A percentile compares a stretch with the other conserved stretches of the same genome.
phyloP scores from a whole-genome alignment of 2,329 filamentous ascomycete genomes.

The Didymella segeticola region DNA sequence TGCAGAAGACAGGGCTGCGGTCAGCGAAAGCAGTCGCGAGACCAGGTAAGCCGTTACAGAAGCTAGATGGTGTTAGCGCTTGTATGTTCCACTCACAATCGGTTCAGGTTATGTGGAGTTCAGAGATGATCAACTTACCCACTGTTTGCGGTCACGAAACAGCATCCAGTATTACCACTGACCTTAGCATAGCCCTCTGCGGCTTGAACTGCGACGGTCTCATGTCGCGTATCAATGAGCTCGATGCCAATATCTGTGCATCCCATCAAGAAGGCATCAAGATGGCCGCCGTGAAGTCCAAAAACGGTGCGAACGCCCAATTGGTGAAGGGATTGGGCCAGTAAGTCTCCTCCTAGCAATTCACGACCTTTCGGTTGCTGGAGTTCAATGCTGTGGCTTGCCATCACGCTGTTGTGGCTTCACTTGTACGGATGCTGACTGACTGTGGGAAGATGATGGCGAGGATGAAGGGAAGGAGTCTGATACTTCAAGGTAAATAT shows the following conservation, averaged over 20 bases:
- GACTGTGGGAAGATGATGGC: not conserved
- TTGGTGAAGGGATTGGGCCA: conserved; percentile 53
- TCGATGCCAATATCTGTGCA: conserved; percentile 51
- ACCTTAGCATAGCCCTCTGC: conserved; percentile 56
- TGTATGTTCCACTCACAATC: not conserved
- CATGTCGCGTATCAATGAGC: conserved; percentile 56
- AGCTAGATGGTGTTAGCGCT: conserved; percentile 37
- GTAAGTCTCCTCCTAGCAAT: conserved; percentile 54
- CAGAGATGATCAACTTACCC: conserved; percentile 42
- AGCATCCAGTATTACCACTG: conserved; percentile 53
- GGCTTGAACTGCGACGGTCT: conserved; percentile 57
- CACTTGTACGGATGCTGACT: not conserved
- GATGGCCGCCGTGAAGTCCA: conserved; percentile 57
- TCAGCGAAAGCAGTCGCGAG: conserved; percentile 56
- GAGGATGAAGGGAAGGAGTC: not conserved
- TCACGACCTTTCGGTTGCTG: conserved; percentile 48
- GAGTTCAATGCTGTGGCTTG: conserved; percentile 25
- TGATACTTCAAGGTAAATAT: too few species aligned
- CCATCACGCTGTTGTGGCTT: conserved; percentile 3
- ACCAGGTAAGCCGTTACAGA: conserved; percentile 55
- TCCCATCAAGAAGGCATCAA: conserved; percentile 58
- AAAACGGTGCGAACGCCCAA: conserved; percentile 55
- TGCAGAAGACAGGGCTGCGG: conserved; percentile 53
- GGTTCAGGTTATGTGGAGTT: too few species aligned
- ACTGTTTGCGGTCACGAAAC: conserved; percentile 58